Base-by-base conservation (phyloP, 2,329 filamentous ascomycete genomes). In the Aspergillus awamori region DNA sequence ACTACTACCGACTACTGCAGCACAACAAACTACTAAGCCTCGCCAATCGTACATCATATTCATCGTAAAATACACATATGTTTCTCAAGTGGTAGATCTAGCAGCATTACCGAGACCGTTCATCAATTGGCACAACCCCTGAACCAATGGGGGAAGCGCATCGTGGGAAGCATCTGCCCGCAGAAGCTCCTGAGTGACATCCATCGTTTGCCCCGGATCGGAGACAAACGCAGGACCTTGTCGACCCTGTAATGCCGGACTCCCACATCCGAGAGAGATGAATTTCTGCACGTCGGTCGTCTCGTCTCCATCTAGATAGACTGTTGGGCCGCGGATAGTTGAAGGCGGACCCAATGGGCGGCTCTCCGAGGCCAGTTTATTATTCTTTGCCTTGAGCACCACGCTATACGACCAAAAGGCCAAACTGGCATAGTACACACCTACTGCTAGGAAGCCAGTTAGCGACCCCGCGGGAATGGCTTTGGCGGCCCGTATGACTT, bases 371-470 rank as follows among this genome's bases (percentile, higher is more conserved):
- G 41, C 36, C 22, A 49, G 17, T 51, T 60, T 55, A 2, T 51
- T 48, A 24, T 52, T 36, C 65, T 72, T 70, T 13, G 83, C 81
- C 63, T 78, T 75, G 20, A 77, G 80, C 5, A 88, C 80, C 0
- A 91, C 84, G 0, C 88, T 87, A 65, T 89, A 90, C 0, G 84
- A 84, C 90, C 90, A 92, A 43, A 92, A 77, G 0, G 86, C 85
- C 4, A 92, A 78, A 11, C 84, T 84, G 1, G 89, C 88, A 68
- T 91, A 89, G 69, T 91, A 89, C 0, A 91, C 82, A 0, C 85
- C 86, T 6, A 91, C 84, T 0, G 88, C 87, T 63, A 86, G 85
- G 70, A 91, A 91, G 63, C 89, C 86, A 47, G 86, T 84, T 3
- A 91, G 73, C 10, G 83, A 79, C 0, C 82, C 80, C 1, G 77